Evolutionary conservation across 805 yeast species (phyloP).

Genomic region (Pichia pseudocactophila): DNA sequence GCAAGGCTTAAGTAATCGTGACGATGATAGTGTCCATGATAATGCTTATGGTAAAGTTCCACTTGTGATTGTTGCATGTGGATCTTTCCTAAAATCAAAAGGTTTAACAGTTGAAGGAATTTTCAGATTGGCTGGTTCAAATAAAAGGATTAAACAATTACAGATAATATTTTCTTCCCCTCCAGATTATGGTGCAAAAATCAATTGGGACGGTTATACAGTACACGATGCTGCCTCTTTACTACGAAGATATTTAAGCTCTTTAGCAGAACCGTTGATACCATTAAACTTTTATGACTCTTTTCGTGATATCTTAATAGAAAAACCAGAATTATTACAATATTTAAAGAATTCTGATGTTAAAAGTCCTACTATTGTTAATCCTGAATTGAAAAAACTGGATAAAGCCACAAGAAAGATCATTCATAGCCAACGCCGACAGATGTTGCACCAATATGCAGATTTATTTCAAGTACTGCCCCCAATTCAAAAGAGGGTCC

Average conservation of each 20-base stretch:
- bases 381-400: slow-evolving; percentile 9
- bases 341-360: slow-evolving; percentile 49
- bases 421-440: slow-evolving; percentile 48
- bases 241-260: slow-evolving; percentile 75
- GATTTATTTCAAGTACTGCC: slow-evolving; percentile 61
- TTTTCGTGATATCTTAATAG: slow-evolving; percentile 70
- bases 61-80: slow-evolving; percentile 91
- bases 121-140: slow-evolving; percentile 87
- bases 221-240: slow-evolving; percentile 96
- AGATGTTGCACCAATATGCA: slow-evolving; percentile 67
- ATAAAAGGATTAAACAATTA: slow-evolving; percentile 76
- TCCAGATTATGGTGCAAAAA: slow-evolving; percentile 81
- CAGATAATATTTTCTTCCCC: slow-evolving; percentile 79
- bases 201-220: slow-evolving; percentile 87
- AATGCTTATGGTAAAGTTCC: slow-evolving; percentile 80
- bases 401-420: slow-evolving; percentile 10
- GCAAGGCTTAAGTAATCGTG: slow-evolving; percentile 29
- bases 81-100: slow-evolving; percentile 69
- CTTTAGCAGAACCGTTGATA: slow-evolving; percentile 85
- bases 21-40: slow-evolving; percentile 49
- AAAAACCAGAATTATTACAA: slow-evolving; percentile 53
- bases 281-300: slow-evolving; percentile 68
- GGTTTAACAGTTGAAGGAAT: slow-evolving; percentile 82
- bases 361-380: slow-evolving; percentile 10
- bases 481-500: slow-evolving; percentile 65